Base-by-base conservation (phyloP, 1,139 yeast species). In the Lodderomyces parapsilosis region DNA sequence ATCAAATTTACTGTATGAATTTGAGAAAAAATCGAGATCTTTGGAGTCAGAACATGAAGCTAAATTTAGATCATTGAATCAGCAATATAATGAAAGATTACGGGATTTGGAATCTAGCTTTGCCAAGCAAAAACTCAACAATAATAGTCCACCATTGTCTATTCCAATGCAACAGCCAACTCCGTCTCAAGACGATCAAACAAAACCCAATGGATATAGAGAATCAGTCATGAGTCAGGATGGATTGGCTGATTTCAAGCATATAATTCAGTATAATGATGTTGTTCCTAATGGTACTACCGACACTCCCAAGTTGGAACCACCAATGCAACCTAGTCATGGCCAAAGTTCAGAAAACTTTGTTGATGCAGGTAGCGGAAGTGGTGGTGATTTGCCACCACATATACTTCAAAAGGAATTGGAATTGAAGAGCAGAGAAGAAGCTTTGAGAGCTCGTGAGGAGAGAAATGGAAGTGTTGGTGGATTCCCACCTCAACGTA, bases 371-470 rank as follows among this genome's bases (percentile, higher is more conserved):
- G 13, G 37, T 20, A 27, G 15, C 8, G 31, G 42, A 40, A 33
- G 43, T 44, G 14, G 43, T 44, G 14, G 20, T 34, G 48, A 46
- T 14, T 32, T 46, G 7, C 51, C 56, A 15, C 50, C 44, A 18
- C 50, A 49, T 36, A 39, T 59, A 11, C 48, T 55, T 7, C 59
- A 60, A 25, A 60, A 57, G 45, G 80, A 76, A 49, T 43, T 68
- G 38, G 80, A 74, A 49, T 58, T 76, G 39, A 66, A 68, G 49
- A 68, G 63, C 45, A 68, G 74, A 50, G 81, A 76, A 53, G 61
- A 72, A 45, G 69, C 71, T 24, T 57, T 76, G 50, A 57, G 63
- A 46, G 68, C 65, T 46, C 65, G 71, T 39, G 78, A 75, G 54
- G 33, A 25, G 7, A 25, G 35, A 13, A 28, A 27, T 34, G 33